A percentile compares a stretch with the other conserved stretches of the same genome.
phyloP scores from a whole-genome alignment of 2,329 filamentous ascomycete genomes.

The Cladosporium cucumerinum region DNA sequence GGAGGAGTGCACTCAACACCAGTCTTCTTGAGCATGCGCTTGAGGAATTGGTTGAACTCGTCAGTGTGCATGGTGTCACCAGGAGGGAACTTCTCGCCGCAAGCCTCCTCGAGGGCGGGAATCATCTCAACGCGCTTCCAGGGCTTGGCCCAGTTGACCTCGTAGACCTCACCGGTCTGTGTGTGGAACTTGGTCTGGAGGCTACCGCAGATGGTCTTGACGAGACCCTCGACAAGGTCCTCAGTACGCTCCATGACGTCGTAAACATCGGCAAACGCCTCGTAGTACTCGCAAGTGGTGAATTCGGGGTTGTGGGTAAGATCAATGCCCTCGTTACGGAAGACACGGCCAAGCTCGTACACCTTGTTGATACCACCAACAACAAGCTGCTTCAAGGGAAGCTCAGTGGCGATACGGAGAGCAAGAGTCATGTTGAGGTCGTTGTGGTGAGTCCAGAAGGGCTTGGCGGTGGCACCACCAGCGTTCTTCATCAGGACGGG shows the following conservation, averaged over 20 bases:
- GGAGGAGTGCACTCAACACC: constrained; percentile 87
- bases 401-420: constrained; percentile 89
- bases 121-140: constrained; percentile 98
- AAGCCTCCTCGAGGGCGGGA: constrained; percentile 80
- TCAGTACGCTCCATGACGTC: constrained; percentile 90
- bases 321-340: constrained; percentile 89
- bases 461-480: constrained; percentile 90
- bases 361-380: constrained; percentile 93
- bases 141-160: constrained; percentile 93
- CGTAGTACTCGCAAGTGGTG: constrained; percentile 96
- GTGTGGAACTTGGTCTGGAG: constrained; percentile 66
- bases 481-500: constrained; percentile 97
- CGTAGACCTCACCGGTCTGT: constrained; percentile 78
- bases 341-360: constrained; percentile 93
- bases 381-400: constrained; percentile 94
- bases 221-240: constrained; percentile 83
- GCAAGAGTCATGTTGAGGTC: constrained; percentile 92
- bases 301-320: constrained; percentile 98
- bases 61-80: constrained; percentile 84
- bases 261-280: constrained; percentile 79
- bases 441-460: constrained; percentile 94
- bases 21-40: constrained; percentile 78
- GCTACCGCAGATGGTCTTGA: constrained; percentile 78
- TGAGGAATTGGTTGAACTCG: constrained; percentile 86
- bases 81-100: constrained; percentile 89